Evolutionary conservation across 148 eudicot species (phyloP).

Genomic region (Heliamphora exappendiculata): DNA sequence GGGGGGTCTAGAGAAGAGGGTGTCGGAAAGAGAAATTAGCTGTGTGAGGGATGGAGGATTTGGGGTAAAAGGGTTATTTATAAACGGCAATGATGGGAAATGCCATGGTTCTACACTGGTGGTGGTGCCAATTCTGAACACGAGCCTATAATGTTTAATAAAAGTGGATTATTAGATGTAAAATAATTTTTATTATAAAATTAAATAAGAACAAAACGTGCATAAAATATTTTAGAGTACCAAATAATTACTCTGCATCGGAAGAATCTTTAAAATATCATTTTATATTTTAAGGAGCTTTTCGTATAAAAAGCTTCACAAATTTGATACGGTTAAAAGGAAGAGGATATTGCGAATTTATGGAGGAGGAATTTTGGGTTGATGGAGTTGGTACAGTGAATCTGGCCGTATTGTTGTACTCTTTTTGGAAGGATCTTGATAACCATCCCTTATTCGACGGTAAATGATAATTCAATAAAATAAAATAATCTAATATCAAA

Average conservation of each 20-base stretch:
- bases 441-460: too few species aligned
- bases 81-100: not conserved
- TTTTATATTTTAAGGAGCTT: too few species aligned
- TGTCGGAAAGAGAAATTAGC: not conserved
- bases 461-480: too few species aligned
- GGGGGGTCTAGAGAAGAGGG: not conserved
- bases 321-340: too few species aligned
- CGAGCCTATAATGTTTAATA: too few species aligned
- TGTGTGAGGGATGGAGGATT: not conserved
- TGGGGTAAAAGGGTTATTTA: not conserved
- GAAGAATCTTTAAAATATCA: too few species aligned
- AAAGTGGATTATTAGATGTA: too few species aligned
- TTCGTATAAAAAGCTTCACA: too few species aligned
- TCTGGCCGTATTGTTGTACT: not conserved
- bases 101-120: not conserved
- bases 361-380: not conserved
- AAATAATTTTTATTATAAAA: not conserved
- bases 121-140: not conserved
- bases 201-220: not conserved
- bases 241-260: too few species aligned
- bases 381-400: not conserved
- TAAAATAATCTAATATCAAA: too few species aligned
- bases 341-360: not conserved
- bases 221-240: too few species aligned
- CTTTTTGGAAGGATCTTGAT: too few species aligned